Percentiles rank a stretch among this genome's conserved stretches.
Conservation (phyloP, 495 filamentous ascomycete species). For the Bombardia bombarda region DNA sequence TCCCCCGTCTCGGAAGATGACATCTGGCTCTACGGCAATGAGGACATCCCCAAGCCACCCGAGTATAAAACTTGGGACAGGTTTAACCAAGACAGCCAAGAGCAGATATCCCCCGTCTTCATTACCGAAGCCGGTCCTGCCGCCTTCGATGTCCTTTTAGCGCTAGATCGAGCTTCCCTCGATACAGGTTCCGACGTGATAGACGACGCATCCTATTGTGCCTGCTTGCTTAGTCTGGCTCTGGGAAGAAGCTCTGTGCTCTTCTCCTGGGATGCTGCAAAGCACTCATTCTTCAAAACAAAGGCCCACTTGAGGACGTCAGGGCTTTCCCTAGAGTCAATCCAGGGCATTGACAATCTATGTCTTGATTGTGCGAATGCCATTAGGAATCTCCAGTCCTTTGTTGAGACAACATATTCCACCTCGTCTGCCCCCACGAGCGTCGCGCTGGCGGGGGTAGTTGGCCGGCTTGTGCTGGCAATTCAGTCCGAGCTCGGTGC, state of each 20-base stretch:
- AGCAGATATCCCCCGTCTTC: constrained; percentile 37
- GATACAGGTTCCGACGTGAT: constrained; percentile 24
- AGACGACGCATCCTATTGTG: constrained; percentile 43
- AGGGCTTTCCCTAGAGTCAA: constrained; percentile 52
- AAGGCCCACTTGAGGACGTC: constrained; percentile 53
- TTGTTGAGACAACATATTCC: constrained; percentile 41
- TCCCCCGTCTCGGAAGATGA: constrained; percentile 26
- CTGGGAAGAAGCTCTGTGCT: constrained; percentile 76
- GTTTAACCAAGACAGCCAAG: constrained; percentile 42
- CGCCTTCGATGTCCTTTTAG: constrained; percentile 63
- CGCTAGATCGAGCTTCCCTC: constrained; percentile 7
- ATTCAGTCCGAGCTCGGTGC: constrained; percentile 49
- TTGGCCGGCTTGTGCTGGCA: constrained; percentile 46
- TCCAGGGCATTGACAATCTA: constrained; percentile 48
- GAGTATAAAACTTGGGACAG: constrained; percentile 66
- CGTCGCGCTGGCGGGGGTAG: constrained; percentile 54
- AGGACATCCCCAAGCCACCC: constrained; percentile 19
- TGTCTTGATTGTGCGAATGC: constrained; percentile 54
- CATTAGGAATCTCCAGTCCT: constrained; percentile 44
- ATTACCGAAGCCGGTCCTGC: constrained; percentile 69
- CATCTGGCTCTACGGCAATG: constrained; percentile 45
- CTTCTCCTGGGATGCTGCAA: constrained; percentile 58
- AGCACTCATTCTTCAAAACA: constrained; percentile 48
- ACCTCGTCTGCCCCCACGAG: constrained; percentile 37
- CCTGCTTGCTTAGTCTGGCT: constrained; percentile 61